These are phyloP conservation scores for Monascus ruber DNA, from an alignment of 2,329 filamentous ascomycete genomes.

Conservation along the genomic window DNA sequence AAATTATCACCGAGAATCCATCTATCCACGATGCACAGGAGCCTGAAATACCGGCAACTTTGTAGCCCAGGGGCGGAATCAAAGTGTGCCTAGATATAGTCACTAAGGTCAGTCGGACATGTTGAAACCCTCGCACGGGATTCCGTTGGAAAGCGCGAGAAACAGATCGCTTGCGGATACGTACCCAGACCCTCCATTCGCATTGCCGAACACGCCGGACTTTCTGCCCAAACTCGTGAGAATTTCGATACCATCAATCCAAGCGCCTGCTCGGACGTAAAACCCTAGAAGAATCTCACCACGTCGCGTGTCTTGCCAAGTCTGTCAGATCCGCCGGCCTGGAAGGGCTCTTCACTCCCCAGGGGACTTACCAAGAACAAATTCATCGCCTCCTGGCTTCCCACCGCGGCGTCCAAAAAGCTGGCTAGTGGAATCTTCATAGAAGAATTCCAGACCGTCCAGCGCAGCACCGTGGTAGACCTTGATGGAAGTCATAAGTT, in stretches of 20 bases:
- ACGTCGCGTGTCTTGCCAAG: conserved; percentile 56
- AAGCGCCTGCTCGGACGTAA: conserved; percentile 63
- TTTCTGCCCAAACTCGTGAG: conserved; percentile 79
- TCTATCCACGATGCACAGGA: conserved; percentile 73
- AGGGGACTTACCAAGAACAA: conserved; percentile 58
- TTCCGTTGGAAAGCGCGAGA: no score
- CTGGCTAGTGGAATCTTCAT: conserved; percentile 75
- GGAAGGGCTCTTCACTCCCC: conserved; percentile 2
- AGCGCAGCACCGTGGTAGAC: conserved; percentile 67
- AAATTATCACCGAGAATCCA: conserved; percentile 72
- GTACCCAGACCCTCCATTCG: conserved; percentile 69
- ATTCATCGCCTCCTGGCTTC: conserved; percentile 57
- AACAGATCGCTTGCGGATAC: conserved; percentile 25
- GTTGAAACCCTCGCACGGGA: no score
- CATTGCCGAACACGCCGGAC: conserved; percentile 75
- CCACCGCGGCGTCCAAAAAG: conserved; percentile 75
- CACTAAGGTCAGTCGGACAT: conserved; percentile 3
- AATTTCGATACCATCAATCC: conserved; percentile 80
- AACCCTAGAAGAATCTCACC: conserved; percentile 87
- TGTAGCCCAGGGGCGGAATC: conserved; percentile 81
- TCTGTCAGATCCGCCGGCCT: conserved; percentile 7
- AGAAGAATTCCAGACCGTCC: conserved; percentile 84
- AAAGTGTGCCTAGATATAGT: conserved; percentile 57
- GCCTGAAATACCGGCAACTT: conserved; percentile 76
- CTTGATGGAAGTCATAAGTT: conserved; percentile 62